A percentile compares a stretch with the other conserved stretches of the same genome.
Conservation (phyloP, 805 yeast species). For the Monosporozyma servazzii region DNA sequence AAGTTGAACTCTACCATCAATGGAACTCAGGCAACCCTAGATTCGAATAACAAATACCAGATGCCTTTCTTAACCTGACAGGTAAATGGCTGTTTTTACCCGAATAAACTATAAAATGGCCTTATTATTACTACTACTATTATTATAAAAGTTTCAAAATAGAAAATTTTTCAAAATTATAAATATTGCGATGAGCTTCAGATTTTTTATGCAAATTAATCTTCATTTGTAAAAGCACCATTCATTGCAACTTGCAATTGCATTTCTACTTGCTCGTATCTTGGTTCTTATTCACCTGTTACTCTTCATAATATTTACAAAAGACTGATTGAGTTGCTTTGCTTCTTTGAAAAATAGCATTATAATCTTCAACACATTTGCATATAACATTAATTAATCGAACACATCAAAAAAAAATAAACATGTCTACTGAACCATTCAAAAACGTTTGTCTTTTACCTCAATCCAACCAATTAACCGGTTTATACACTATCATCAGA, state of each 20-base stretch:
- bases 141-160: background rate
- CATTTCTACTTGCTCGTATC: too few relatives aligned
- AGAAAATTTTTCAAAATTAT: background rate
- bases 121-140: background rate
- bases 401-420: background rate
- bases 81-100: background rate
- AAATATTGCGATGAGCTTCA: conserved; percentile 1
- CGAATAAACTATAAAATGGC: background rate
- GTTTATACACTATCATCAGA: conserved; percentile 85
- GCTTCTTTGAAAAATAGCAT: background rate
- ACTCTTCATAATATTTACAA: background rate
- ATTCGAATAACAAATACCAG: too few relatives aligned
- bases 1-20: too few relatives aligned
- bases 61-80: background rate
- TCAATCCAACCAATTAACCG: conserved; percentile 83
- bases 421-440: conserved; percentile 28
- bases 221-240: background rate
- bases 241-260: background rate
- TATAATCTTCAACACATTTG: background rate
- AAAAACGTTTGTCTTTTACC: conserved; percentile 58
- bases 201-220: background rate
- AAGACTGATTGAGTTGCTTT: background rate
- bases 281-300: background rate
- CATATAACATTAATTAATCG: background rate
- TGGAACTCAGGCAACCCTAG: too few relatives aligned